These are phyloP conservation scores for Uronychia binucleata DNA, from an alignment of 73 alveolate species.

Conservation along the genomic window DNA sequence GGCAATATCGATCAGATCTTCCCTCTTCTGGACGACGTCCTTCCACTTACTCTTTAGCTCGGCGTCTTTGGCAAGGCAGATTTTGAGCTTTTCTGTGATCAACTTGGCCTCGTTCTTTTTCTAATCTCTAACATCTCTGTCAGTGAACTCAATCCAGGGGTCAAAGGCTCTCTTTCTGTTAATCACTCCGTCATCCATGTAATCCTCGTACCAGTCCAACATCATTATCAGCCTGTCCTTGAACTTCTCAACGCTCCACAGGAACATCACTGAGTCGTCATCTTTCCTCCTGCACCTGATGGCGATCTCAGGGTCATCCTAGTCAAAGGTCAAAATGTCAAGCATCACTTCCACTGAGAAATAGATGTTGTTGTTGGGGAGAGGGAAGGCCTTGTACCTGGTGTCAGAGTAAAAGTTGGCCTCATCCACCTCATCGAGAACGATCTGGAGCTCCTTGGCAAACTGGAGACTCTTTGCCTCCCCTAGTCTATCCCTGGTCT, in stretches of 20 bases:
- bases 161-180: slow-evolving; percentile 2
- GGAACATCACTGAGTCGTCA: slow-evolving; percentile 1
- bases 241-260: slow-evolving; percentile 17
- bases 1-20: neutral
- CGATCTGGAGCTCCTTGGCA: slow-evolving; percentile 3
- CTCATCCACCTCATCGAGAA: slow-evolving; percentile 31
- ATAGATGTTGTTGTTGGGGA: neutral
- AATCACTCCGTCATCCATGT: slow-evolving; percentile 17
- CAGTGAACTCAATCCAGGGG: slow-evolving; percentile 23
- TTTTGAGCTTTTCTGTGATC: neutral
- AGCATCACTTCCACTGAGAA: slow-evolving; percentile 15
- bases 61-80: neutral
- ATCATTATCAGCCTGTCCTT: slow-evolving; percentile 5
- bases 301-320: slow-evolving; percentile 15
- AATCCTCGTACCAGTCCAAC: slow-evolving; percentile 31
- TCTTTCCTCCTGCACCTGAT: slow-evolving; percentile 4
- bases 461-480: slow-evolving; percentile 6
- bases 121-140: neutral
- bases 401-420: slow-evolving; percentile 17
- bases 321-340: slow-evolving; percentile 2
- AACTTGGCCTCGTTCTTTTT: neutral
- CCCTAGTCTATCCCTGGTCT: slow-evolving; percentile 25
- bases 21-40: neutral
- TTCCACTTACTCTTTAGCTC: neutral
- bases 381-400: slow-evolving; percentile 16